phyloP scores from a whole-genome alignment of 371 early-diverging fungal species.

The Mucor irregularis region DNA sequence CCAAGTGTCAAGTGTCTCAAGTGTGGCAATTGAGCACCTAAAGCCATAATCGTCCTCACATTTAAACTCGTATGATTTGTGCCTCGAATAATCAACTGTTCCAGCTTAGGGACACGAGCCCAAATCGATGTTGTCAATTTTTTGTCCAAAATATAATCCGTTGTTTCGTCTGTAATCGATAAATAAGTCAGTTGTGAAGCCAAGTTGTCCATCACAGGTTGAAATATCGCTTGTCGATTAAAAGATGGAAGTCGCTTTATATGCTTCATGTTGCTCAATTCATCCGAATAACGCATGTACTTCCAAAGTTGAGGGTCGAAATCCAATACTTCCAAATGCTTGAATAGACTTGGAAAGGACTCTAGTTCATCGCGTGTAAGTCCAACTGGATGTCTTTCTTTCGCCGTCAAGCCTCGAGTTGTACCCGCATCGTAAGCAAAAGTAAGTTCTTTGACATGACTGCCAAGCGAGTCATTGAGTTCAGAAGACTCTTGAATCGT shows the following conservation, averaged over 20 bases:
- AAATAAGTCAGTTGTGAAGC: conserved; percentile 20
- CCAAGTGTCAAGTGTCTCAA: conserved; percentile 18
- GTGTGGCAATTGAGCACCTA: conserved; percentile 21
- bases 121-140: conserved; percentile 16
- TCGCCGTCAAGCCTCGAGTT: too few relatives aligned
- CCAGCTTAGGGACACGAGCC: conserved; percentile 17
- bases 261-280: not conserved
- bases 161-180: conserved; percentile 15
- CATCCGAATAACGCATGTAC: conserved; percentile 17
- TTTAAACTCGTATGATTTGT: conserved; percentile 9
- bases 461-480: conserved; percentile 18
- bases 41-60: conserved; percentile 22
- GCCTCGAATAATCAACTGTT: conserved; percentile 13
- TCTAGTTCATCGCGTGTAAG: conserved; percentile 28
- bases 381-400: conserved; percentile 5
- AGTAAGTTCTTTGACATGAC: conserved; percentile 13
- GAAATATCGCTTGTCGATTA: conserved; percentile 4
- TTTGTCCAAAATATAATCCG: conserved; percentile 6
- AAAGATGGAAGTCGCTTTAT: conserved; percentile 14
- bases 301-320: conserved; percentile 29
- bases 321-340: conserved; percentile 9
- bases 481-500: conserved; percentile 13
- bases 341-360: conserved; percentile 16
- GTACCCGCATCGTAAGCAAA: not conserved
- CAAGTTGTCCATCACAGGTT: not conserved